Percentiles rank a stretch among this genome's conserved stretches.
Evolutionary conservation across 2,329 filamentous ascomycete species (phyloP).

Genomic region (Cercospora zeina): DNA sequence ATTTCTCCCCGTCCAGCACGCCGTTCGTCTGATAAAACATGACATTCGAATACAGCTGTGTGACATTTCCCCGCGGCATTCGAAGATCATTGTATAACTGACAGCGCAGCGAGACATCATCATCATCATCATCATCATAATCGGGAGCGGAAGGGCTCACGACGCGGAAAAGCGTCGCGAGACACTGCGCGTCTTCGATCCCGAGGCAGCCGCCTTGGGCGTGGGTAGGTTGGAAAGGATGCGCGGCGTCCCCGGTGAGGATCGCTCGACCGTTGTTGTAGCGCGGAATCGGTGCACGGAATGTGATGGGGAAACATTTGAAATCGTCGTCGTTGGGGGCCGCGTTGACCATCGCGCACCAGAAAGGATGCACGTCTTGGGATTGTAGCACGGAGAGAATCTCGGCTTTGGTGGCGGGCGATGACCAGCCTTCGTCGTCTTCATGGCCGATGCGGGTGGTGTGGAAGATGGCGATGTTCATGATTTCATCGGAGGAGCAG

Average conservation of each 20-base stretch:
- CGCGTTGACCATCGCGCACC: constrained; percentile 15
- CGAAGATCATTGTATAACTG: constrained; percentile 19
- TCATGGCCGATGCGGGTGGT: constrained; percentile 20
- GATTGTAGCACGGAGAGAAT: constrained; percentile 11
- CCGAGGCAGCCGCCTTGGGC: constrained; percentile 17
- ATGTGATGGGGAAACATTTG: constrained; percentile 22
- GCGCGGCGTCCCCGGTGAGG: constrained; percentile 19
- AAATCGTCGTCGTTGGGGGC: constrained; percentile 13
- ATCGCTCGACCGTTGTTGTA: constrained; percentile 16
- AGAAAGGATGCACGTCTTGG: constrained; percentile 20
- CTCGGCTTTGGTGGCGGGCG: constrained; percentile 20
- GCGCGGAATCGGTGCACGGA: constrained; percentile 14
- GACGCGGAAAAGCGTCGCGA: constrained; percentile 13
- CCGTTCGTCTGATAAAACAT: constrained; percentile 13
- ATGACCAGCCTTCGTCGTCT: constrained; percentile 25
- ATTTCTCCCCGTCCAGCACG: background rate
- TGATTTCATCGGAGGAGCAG: constrained; percentile 21
- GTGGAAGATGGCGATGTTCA: constrained; percentile 27
- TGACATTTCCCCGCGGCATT: constrained; percentile 17
- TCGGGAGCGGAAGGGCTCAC: background rate
- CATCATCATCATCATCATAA: too few species aligned
- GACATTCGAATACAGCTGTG: constrained; percentile 19
- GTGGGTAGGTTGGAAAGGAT: constrained; percentile 17
- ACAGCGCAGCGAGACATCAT: constrained; percentile 5
- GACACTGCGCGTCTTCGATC: constrained; percentile 20